phyloP scores from a whole-genome alignment of 108 stramenopile species.

The Pseudonitzschia pungens region DNA sequence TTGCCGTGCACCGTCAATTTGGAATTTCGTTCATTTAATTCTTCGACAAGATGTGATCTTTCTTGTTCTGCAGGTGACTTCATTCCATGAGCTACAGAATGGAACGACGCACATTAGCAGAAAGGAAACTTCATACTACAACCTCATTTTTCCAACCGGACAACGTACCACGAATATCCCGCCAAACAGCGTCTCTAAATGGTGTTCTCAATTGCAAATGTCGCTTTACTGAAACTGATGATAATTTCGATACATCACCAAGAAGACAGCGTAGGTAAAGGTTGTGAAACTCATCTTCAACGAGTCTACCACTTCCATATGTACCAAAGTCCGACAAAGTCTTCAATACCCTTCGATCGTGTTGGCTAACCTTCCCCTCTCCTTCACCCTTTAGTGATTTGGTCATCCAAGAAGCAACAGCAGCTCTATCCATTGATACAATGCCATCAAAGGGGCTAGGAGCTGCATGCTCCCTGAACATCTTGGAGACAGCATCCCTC shows the following conservation, averaged over 20 bases:
- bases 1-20: background rate
- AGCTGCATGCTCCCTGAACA: conserved; percentile 64
- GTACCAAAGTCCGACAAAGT: conserved; percentile 49
- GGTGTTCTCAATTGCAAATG: conserved; percentile 22
- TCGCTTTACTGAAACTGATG: conserved; percentile 12
- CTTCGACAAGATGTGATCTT: conserved; percentile 26
- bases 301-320: conserved; percentile 62
- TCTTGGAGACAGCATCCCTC: conserved; percentile 38
- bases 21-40: conserved; percentile 29
- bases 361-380: conserved; percentile 46
- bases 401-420: conserved; percentile 70
- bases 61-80: conserved; percentile 63
- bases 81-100: conserved; percentile 48
- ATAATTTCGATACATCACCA: conserved; percentile 16
- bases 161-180: conserved; percentile 58
- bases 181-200: conserved; percentile 61
- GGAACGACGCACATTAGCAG: background rate
- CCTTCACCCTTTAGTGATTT: conserved; percentile 31
- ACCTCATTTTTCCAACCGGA: background rate
- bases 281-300: conserved; percentile 49
- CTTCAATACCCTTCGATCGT: conserved; percentile 52
- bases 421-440: conserved; percentile 31
- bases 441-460: conserved; percentile 12
- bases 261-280: conserved; percentile 56
- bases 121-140: background rate